A percentile compares a stretch with the other conserved stretches of the same genome.
These are phyloP conservation scores for Mycena vitilis DNA, from an alignment of 768 basidiomycete species.

Conservation along the genomic window DNA sequence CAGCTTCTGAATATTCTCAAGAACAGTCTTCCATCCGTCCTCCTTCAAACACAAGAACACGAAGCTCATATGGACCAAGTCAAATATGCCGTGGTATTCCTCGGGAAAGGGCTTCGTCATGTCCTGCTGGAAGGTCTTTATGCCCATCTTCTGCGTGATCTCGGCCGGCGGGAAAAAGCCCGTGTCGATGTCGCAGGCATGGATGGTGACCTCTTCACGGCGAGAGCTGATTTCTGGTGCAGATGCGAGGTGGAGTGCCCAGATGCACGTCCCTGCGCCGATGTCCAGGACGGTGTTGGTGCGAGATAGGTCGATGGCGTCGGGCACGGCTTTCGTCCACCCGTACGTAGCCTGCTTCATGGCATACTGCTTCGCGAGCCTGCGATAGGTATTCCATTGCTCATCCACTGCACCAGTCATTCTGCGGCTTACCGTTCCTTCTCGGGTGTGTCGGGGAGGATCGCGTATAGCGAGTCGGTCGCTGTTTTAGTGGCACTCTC, in stretches of 20 bases:
- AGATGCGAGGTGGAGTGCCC: conserved; percentile 32
- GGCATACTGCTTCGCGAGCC: conserved; percentile 25
- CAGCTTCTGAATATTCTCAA: conserved; percentile 20
- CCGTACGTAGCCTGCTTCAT: conserved; percentile 30
- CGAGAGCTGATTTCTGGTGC: conserved; percentile 14
- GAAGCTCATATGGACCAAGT: conserved; percentile 35
- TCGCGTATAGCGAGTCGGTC: too few species aligned
- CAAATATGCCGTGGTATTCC: conserved; percentile 30
- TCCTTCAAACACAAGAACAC: conserved; percentile 30
- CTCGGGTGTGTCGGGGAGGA: not conserved
- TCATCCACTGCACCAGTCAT: too few species aligned
- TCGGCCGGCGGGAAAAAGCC: conserved; percentile 13
- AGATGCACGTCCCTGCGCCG: conserved; percentile 35
- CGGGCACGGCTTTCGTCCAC: conserved; percentile 23
- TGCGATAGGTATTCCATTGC: not conserved
- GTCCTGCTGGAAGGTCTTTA: conserved; percentile 37
- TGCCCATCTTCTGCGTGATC: conserved; percentile 7
- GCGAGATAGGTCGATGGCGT: conserved; percentile 11
- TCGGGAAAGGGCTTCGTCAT: conserved; percentile 32
- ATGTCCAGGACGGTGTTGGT: conserved; percentile 30
- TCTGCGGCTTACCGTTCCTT: too few species aligned
- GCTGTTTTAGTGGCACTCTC: too few species aligned
- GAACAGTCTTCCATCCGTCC: conserved; percentile 29
- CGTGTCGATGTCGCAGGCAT: conserved; percentile 35
- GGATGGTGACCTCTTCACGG: conserved; percentile 12